A percentile compares a stretch with the other conserved stretches of the same genome.
Conservation (phyloP, 441 rosid species). For the Erodium moschatum region DNA sequence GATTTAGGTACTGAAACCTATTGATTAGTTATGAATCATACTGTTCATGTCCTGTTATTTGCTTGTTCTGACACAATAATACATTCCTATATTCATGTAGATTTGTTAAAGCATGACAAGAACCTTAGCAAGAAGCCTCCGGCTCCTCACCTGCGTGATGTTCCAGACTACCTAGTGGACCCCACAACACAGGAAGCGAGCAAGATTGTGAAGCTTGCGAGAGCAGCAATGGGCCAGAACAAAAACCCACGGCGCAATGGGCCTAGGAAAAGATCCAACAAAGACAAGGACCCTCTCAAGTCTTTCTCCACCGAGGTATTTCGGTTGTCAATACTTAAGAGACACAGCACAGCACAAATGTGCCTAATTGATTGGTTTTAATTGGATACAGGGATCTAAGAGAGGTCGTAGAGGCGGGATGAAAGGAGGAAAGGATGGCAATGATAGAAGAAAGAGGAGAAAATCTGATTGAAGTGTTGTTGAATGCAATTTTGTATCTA, state of each 20-base stretch:
- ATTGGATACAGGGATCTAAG: background rate
- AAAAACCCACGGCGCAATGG: slow-evolving; percentile 32
- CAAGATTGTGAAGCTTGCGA: slow-evolving; percentile 70
- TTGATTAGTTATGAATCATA: background rate
- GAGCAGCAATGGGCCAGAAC: slow-evolving; percentile 72
- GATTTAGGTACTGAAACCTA: slow-evolving; percentile 44
- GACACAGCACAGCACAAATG: background rate
- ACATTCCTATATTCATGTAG: slow-evolving; percentile 27
- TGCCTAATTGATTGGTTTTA: background rate
- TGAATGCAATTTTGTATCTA: too few species aligned
- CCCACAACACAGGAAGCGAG: slow-evolving; percentile 69
- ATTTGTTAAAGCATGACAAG: slow-evolving; percentile 78
- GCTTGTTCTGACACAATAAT: too few species aligned
- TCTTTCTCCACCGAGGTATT: slow-evolving; percentile 56
- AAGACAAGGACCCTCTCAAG: slow-evolving; percentile 61
- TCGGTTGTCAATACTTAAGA: background rate
- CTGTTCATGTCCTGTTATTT: background rate
- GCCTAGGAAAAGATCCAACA: slow-evolving; percentile 42
- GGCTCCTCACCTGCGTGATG: slow-evolving; percentile 58
- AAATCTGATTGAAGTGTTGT: background rate
- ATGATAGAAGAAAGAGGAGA: slow-evolving; percentile 7
- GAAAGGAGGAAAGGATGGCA: background rate
- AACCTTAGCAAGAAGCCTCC: slow-evolving; percentile 56
- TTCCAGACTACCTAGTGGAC: slow-evolving; percentile 74
- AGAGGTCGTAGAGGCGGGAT: slow-evolving; percentile 3